Conservation (phyloP, 352 stramenopile genomes). For the Globisporangium yorkense region DNA sequence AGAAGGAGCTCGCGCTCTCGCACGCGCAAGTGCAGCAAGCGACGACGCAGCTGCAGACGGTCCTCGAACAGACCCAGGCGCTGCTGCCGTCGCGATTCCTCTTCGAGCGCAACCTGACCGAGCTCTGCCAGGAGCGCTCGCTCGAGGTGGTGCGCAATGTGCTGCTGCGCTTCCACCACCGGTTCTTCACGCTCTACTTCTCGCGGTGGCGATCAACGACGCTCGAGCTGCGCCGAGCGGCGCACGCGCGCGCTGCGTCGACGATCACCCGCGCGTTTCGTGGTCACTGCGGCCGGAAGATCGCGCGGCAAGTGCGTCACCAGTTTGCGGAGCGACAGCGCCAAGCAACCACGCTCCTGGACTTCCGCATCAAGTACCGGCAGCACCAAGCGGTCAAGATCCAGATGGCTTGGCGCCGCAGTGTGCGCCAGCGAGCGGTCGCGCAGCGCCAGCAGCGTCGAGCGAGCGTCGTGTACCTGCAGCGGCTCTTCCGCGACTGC, state of each 20-base stretch:
- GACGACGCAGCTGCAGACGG: constrained; percentile 17
- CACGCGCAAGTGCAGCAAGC: constrained; percentile 15
- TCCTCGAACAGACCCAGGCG: constrained; percentile 26
- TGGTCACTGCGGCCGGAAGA: constrained; percentile 25
- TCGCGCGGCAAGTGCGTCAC: constrained; percentile 19
- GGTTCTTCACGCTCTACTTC: constrained; percentile 48
- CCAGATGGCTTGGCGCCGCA: constrained; percentile 43
- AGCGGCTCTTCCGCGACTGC: constrained; percentile 27
- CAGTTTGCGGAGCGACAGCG: constrained; percentile 18
- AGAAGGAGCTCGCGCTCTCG: constrained; percentile 19
- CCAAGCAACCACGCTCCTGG: constrained; percentile 28
- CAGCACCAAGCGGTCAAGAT: constrained; percentile 37
- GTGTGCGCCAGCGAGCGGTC: constrained; percentile 16
- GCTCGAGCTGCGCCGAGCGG: constrained; percentile 15
- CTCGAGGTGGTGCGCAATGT: constrained; percentile 36
- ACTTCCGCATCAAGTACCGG: constrained; percentile 37
- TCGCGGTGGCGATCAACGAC: constrained; percentile 22
- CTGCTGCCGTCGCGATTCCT: constrained; percentile 47
- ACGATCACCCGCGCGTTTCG: constrained; percentile 37
- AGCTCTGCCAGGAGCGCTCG: constrained; percentile 32
- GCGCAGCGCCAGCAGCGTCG: constrained; percentile 20
- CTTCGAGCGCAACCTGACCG: constrained; percentile 48
- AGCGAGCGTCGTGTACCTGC: constrained; percentile 24
- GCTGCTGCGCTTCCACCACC: constrained; percentile 41
- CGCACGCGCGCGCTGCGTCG: constrained; percentile 23